Conservation (phyloP, 139 green algal species). For the Trebouxia sp. region DNA sequence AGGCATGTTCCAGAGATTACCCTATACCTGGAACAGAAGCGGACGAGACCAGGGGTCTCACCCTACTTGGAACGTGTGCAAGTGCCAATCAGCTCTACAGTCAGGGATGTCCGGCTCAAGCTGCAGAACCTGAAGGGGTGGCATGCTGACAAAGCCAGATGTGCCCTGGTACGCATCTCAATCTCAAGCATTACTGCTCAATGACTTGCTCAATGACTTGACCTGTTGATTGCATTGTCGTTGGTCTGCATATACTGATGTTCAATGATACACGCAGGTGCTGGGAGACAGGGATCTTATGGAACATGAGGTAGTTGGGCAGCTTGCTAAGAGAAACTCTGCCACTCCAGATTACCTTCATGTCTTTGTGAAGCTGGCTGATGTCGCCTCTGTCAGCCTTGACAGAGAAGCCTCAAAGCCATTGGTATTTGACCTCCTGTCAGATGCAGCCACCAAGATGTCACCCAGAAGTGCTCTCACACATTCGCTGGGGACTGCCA, state of each 20-base stretch:
- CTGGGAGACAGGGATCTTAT: constrained; percentile 38
- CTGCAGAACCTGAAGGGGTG: constrained; percentile 18
- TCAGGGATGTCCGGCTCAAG: constrained; percentile 14
- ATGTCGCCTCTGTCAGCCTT: constrained; percentile 30
- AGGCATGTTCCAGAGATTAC: constrained; percentile 25
- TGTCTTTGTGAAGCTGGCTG: constrained; percentile 32
- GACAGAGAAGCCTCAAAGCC: constrained; percentile 8
- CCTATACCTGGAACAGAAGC: constrained; percentile 8
- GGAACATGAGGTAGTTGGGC: constrained; percentile 34
- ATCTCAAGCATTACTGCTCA: background rate
- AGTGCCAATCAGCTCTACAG: constrained; percentile 19
- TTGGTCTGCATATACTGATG: no score
- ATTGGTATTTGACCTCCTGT: constrained; percentile 5
- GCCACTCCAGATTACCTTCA: constrained; percentile 32
- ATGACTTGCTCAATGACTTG: no score
- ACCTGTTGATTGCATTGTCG: no score
- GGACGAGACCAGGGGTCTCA: background rate
- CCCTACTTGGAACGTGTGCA: constrained; percentile 7
- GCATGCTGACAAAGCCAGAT: constrained; percentile 21
- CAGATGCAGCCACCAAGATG: background rate
- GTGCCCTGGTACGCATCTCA: background rate
- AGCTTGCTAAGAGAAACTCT: constrained; percentile 18
- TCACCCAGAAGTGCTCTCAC: background rate
- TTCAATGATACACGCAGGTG: constrained; percentile 27
- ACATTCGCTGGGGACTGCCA: constrained; percentile 16